phyloP scores from a whole-genome alignment of 805 yeast species.

The Citeromyces nyonsensis region DNA sequence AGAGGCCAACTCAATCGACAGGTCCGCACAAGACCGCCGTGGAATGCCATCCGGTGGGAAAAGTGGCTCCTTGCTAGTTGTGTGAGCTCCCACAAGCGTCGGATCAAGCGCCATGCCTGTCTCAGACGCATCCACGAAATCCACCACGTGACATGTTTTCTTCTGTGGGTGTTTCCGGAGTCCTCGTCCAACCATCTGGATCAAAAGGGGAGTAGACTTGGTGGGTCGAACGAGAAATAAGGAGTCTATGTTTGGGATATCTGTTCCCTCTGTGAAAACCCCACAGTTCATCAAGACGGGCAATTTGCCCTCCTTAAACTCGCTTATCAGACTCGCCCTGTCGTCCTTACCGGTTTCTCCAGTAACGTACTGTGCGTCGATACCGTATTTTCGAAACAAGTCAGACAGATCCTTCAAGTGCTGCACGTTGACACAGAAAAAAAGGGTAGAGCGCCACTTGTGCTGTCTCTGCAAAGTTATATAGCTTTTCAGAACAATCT shows the following conservation, averaged over 20 bases:
- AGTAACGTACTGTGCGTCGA: conserved; percentile 58
- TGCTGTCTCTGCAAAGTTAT: conserved; percentile 23
- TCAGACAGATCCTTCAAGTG: conserved; percentile 45
- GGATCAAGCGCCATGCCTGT: conserved; percentile 12
- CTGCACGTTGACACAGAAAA: conserved; percentile 63
- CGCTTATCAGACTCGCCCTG: conserved; percentile 34
- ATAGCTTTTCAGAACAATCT: conserved; percentile 37
- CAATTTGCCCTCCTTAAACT: conserved; percentile 45
- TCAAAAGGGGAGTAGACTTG: conserved; percentile 48
- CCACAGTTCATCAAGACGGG: conserved; percentile 78
- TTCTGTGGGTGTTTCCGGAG: conserved; percentile 50
- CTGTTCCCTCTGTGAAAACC: conserved; percentile 90
- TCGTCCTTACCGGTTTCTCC: conserved; percentile 41
- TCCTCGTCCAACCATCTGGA: conserved; percentile 91
- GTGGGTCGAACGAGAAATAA: conserved; percentile 73
- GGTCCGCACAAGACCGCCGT: neutral
- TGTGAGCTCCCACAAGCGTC: conserved; percentile 8
- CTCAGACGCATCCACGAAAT: conserved; percentile 49
- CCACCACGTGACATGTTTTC: conserved; percentile 55
- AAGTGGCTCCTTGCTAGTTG: neutral
- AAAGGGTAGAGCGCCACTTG: conserved; percentile 42
- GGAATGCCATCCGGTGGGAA: neutral
- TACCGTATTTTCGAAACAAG: conserved; percentile 38
- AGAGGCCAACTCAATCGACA: neutral
- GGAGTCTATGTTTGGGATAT: conserved; percentile 79